Evolutionary conservation across 371 early-diverging fungal genomes (phyloP), one percentile per base, ranked within the genome.

Genomic region (Blakeslea trispora): DNA sequence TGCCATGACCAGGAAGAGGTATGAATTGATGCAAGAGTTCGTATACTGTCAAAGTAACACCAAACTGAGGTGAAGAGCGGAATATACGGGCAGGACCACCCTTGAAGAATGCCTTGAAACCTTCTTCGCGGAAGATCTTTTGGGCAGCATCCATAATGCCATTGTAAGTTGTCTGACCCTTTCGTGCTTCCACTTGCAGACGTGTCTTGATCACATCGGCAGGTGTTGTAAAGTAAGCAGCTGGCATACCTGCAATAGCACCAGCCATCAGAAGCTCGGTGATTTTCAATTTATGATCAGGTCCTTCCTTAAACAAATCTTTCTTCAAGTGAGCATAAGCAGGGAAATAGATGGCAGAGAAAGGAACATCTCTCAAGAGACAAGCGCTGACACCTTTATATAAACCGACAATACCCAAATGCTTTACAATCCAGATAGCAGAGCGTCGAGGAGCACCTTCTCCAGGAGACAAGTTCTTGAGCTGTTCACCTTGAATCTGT

Each of bases 151-250:
- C 96, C 2, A 72, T 35, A 45, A 98, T 89, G 46, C 98, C 98
- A 9, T 64, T 81, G 77, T 94, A 97, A 6, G 83, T 74, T 5
- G 93, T 90, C 62, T 97, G 92, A 42, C 98, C 97, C 50, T 88
- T 85, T 15, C 88, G 77, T 13, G 94, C 91, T 49, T 92, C 94
- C 21, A 97, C 98, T 74, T 98, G 98, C 13, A 98, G 78, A 57
- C 98, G 88, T 3, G 98, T 98, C 79, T 98, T 98, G 82, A 97
- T 96, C 15, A 98, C 98, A 77, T 98, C 98, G 18, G 96, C 96
- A 6, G 98, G 98, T 1, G 99, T 97, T 40, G 96, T 94, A 39
- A 97, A 85, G 68, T 96, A 96, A 19, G 98, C 97, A 24, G 94
- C 97, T 17, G 97, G 96, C 88, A 98, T 95, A 71, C 98, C 98